Base-by-base conservation (phyloP, 1,284 basidiomycete species). In the Moesziomyces globuligerus region DNA sequence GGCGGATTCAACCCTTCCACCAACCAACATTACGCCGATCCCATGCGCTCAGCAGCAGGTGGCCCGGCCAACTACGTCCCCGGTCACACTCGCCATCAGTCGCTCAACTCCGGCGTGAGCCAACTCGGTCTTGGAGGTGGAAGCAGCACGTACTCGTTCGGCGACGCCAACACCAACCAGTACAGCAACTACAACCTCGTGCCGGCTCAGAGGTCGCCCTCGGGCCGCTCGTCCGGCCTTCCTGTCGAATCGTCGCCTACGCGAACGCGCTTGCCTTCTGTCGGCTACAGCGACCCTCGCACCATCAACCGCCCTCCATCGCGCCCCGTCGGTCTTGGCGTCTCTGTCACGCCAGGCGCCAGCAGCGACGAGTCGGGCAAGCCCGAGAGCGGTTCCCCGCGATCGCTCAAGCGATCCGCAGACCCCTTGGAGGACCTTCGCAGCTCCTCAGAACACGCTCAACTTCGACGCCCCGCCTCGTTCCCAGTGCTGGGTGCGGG, bases 101-200 rank as follows among this genome's bases (percentile, higher is more conserved):
- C 68, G 34, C 61, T 71, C 39, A 65, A 61, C 26, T 53, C 61
- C 36, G 50, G 61, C 21, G 57, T 66, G 18, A 61, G 57, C 38
- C 61, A 71, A 40, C 53, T 71, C 5, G 68, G 57, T 3, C 47
- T 71, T 7, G 57, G 57, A 17, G 52, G 59, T 29, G 29, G 48
- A 7, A 53, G 52, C 48, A 38, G 49, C 43, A 48, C 60, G 7
- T 61, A 65, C 29, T 59, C 60, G 18, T 55, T 70, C 17, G 53
- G 61, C 21, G 61, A 64, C 40, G 61, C 46, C 41, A 53, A 57
- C 18, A 43, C 56, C 6, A 50, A 51, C 24, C 61, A 52, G 46
- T 71, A 71, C 61, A 60, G 43, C 58, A 64, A 71, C 54, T 65
- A 71, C 51, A 69, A 69, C 45, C 32, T 69, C 42, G 59, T 69